Conservation (phyloP, 345 rosid species). For the Viola odorata region DNA sequence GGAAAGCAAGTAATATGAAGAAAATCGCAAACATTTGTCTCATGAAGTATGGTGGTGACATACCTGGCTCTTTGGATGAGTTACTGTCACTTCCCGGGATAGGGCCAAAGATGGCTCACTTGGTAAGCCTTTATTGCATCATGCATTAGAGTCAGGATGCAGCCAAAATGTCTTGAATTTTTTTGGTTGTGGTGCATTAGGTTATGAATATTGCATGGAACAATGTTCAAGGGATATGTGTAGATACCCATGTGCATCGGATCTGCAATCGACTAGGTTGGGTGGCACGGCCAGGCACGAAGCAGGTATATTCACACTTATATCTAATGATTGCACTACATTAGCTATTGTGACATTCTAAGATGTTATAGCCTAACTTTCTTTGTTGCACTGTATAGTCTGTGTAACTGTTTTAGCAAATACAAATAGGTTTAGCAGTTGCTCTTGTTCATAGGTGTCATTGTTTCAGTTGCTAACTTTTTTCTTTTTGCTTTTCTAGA, state of each 20-base stretch:
- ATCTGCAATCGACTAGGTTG: slow-evolving; percentile 93
- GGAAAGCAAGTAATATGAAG: slow-evolving; percentile 86
- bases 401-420: too few relatives aligned
- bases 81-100: slow-evolving; percentile 87
- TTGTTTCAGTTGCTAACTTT: background rate
- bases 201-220: slow-evolving; percentile 90
- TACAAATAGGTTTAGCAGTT: too few relatives aligned
- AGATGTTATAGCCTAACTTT: background rate
- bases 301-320: slow-evolving; percentile 36
- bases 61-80: slow-evolving; percentile 81
- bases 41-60: slow-evolving; percentile 67
- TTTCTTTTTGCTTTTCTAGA: slow-evolving; percentile 29
- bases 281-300: slow-evolving; percentile 66
- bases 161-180: background rate
- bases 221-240: slow-evolving; percentile 87
- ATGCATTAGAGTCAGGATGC: slow-evolving; percentile 1
- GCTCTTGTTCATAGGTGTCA: background rate
- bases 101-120: slow-evolving; percentile 79
- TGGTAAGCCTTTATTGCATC: slow-evolving; percentile 27
- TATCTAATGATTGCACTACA: slow-evolving; percentile 1
- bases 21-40: slow-evolving; percentile 87
- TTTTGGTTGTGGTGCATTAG: slow-evolving; percentile 34
- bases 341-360: background rate
- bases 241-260: slow-evolving; percentile 94
- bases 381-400: too few relatives aligned